phyloP scores from a whole-genome alignment of 2,329 filamentous ascomycete species.

The Apiospora aurea region DNA sequence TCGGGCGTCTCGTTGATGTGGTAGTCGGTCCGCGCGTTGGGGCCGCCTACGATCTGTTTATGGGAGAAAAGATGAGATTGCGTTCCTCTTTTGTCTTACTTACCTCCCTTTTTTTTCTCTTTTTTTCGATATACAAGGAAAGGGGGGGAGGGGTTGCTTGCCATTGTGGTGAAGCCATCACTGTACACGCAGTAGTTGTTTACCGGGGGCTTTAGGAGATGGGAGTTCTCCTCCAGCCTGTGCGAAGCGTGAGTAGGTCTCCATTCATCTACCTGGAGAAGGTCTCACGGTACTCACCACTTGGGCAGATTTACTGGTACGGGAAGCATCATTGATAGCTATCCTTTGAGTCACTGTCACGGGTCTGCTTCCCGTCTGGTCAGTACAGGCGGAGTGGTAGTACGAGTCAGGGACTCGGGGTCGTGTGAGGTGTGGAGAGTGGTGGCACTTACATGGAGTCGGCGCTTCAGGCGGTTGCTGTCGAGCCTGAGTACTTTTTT shows the following conservation, averaged over 20 bases:
- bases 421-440: conserved; percentile 7
- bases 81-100: not conserved
- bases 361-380: not conserved
- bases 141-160: conserved; percentile 40
- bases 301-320: conserved; percentile 64
- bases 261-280: not conserved
- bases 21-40: conserved; percentile 96
- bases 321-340: conserved; percentile 50
- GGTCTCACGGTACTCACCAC: conserved; percentile 52
- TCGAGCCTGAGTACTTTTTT: not conserved
- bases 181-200: conserved; percentile 99
- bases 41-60: conserved; percentile 84
- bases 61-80: conserved; percentile 7
- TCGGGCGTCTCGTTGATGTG: conserved; percentile 97
- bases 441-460: conserved; percentile 1
- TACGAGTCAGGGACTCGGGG: not conserved
- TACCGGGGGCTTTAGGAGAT: conserved; percentile 90
- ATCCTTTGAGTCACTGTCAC: not conserved
- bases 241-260: conserved; percentile 1
- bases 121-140: not conserved
- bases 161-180: conserved; percentile 82
- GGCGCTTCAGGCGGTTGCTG: not conserved
- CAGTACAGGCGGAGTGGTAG: not conserved
- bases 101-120: not conserved
- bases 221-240: conserved; percentile 90